Evolutionary conservation across 352 stramenopile species (phyloP), one percentile per base, ranked within the genome.

Genomic region (Phytopythium chamaehyphon): DNA sequence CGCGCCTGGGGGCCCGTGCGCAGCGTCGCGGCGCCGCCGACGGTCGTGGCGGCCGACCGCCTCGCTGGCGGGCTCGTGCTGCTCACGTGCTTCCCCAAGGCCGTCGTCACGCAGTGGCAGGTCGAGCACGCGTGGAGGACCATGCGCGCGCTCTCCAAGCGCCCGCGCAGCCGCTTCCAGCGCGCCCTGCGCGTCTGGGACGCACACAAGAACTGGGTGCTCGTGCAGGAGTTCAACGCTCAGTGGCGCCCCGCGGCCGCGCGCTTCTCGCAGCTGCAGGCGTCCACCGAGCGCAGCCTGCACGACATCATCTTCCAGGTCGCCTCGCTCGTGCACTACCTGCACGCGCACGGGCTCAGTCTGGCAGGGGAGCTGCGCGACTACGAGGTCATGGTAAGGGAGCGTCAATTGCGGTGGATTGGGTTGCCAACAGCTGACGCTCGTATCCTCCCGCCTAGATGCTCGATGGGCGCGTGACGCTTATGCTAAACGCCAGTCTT

Each of bases 341-440:
- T 88, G n/a, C 76, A 88, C 47, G 56, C 56, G 16, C 71, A 88
- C 19, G 47, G 47, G 24, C 48, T 85, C 16, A 84, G 71, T 24
- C 57, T 80, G 39, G 72, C 69, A 1, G 76, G 76, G 14, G 71
- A 88, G 51, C 36, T 88, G 28, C 62, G 51, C 38, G 62, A 62
- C n/a, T 66, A 77, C 18, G 62, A 83, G 47, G 56, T 84, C 1
- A 59, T 81, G 71, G 73, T 86, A 38, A 46, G 57, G n/a, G n/a
- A n/a, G n/a, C n/a, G n/a, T n/a, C n/a, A 59, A 49, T 23, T 42
- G 10, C 7, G 40, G n/a, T 31, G 24, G n/a, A 1, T 15, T 40
- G 22, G 10, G 16, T 23, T 40, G 36, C 8, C 39, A 3, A 45
- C 40, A 4, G n/a, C 38, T 14, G 15, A 14, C 39, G 15, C 2